A percentile compares a stretch with the other conserved stretches of the same genome.
Evolutionary conservation across 805 yeast genomes (phyloP).

Genomic region (Kodamaea kaohsiungensis): DNA sequence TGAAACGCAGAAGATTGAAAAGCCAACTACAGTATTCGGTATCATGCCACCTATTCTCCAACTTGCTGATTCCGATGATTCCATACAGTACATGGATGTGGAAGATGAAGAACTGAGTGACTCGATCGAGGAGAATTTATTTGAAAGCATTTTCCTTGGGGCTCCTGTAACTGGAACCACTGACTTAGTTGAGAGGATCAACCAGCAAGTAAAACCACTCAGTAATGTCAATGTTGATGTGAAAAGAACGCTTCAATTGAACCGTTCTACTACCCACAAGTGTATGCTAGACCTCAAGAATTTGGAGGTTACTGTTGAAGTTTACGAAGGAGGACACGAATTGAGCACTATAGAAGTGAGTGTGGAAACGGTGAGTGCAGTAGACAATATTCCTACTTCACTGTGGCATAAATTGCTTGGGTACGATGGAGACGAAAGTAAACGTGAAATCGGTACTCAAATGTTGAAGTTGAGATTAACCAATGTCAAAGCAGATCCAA

Average conservation of each 20-base stretch:
- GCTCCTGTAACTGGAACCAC: background rate
- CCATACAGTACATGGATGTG: constrained; percentile 7
- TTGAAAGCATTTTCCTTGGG: constrained; percentile 7
- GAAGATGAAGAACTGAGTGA: constrained; percentile 8
- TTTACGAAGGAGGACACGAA: constrained; percentile 34
- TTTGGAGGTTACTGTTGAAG: constrained; percentile 47
- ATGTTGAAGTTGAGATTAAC: constrained; percentile 58
- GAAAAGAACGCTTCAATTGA: background rate
- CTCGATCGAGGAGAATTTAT: constrained; percentile 8
- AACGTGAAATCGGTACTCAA: constrained; percentile 64
- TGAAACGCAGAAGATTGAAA: background rate
- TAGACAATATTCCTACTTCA: constrained; percentile 81
- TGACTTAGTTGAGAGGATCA: background rate
- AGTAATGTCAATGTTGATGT: constrained; percentile 3
- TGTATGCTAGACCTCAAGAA: constrained; percentile 56
- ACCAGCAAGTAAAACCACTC: constrained; percentile 2
- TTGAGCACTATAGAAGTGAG: constrained; percentile 50
- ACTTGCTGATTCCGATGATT: constrained; percentile 6
- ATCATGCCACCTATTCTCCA: background rate
- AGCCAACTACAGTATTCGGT: background rate
- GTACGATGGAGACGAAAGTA: constrained; percentile 67
- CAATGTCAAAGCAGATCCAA: constrained; percentile 63
- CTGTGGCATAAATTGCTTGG: constrained; percentile 88
- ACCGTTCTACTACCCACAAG: constrained; percentile 4
- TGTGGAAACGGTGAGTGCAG: constrained; percentile 56